A percentile compares a stretch with the other conserved stretches of the same genome.
phyloP scores from a whole-genome alignment of 306 rosid genomes.

The Trifolium dubium region DNA sequence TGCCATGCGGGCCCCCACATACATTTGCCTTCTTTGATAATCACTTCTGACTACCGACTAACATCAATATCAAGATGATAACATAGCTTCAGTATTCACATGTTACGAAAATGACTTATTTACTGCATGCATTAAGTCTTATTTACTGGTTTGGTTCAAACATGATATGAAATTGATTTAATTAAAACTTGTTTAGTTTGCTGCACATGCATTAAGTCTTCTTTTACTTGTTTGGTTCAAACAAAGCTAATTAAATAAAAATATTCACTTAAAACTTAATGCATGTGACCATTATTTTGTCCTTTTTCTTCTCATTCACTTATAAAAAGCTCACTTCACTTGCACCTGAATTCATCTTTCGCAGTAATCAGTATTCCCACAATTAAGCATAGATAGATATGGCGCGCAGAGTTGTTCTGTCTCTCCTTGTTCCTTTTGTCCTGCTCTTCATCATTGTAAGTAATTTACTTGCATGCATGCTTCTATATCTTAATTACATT shows the following conservation, averaged over 20 bases:
- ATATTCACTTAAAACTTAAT: no score
- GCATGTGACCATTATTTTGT: background rate
- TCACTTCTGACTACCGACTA: background rate
- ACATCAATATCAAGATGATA: background rate
- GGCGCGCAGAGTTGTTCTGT: background rate
- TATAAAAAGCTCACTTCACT: background rate
- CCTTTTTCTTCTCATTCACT: background rate
- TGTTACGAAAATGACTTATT: no score
- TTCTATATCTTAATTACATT: background rate
- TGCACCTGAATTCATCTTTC: background rate
- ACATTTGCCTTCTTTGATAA: background rate
- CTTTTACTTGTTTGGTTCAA: no score
- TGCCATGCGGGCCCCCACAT: background rate
- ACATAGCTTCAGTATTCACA: no score
- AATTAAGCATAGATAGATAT: background rate
- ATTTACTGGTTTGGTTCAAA: no score
- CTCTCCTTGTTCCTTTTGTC: no score
- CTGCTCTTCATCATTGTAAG: no score
- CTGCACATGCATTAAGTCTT: no score
- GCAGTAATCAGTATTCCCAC: background rate
- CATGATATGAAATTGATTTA: no score
- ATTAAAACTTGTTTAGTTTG: no score
- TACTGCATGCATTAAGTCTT: no score
- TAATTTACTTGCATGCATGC: background rate
- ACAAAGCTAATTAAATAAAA: no score